phyloP scores from a whole-genome alignment of 2,329 filamentous ascomycete genomes.

The Ambrosiella xylebori region DNA sequence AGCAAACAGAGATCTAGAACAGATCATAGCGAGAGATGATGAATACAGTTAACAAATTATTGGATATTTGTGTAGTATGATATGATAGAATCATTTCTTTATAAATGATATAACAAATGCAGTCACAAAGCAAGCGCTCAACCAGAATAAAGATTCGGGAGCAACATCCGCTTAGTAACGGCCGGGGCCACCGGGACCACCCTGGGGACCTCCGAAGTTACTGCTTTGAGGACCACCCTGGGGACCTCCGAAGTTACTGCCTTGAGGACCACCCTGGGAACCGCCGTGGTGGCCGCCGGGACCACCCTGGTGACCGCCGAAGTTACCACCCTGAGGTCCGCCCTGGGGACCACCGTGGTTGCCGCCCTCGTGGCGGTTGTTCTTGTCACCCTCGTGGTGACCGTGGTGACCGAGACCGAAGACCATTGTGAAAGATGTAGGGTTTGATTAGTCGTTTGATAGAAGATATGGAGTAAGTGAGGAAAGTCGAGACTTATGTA shows the following conservation, averaged over 20 bases:
- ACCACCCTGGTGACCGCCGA: not conserved
- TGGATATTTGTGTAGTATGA: not conserved
- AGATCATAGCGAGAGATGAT: too few species aligned
- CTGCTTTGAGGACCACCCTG: not conserved
- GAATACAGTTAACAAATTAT: not conserved
- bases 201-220: not conserved
- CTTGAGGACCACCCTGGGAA: not conserved
- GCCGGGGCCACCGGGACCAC: not conserved
- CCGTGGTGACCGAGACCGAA: constrained; percentile 9
- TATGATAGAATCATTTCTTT: not conserved
- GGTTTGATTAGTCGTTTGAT: not conserved
- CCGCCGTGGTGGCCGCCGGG: not conserved
- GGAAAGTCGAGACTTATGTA: not conserved
- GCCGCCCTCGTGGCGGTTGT: not conserved
- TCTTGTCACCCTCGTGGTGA: constrained; percentile 1
- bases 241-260: not conserved
- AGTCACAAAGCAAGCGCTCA: not conserved
- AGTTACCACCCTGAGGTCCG: not conserved
- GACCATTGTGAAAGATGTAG: constrained; percentile 6
- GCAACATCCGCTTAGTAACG: not conserved
- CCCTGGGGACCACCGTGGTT: not conserved
- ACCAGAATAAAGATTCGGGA: not conserved
- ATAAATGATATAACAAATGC: not conserved
- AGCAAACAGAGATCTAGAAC: too few species aligned
- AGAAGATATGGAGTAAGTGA: not conserved